phyloP scores from a whole-genome alignment of 768 basidiomycete genomes.

The Lanmaoa pseudosensibilis region DNA sequence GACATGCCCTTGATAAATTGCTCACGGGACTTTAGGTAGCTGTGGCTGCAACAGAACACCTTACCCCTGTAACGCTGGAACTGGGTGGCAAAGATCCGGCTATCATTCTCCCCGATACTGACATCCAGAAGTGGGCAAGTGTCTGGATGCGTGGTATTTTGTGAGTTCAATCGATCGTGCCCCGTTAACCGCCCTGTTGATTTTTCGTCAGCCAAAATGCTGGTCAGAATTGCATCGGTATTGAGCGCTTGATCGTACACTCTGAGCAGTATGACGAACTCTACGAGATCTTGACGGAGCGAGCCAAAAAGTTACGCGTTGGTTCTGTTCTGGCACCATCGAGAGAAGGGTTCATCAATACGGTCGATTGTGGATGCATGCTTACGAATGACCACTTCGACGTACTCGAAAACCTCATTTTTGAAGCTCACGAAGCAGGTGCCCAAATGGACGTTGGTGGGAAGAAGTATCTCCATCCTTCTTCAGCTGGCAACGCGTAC shows the following conservation, averaged over 20 bases:
- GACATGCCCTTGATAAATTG: background rate
- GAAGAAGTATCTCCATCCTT: slow-evolving; percentile 58
- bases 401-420: slow-evolving; percentile 65
- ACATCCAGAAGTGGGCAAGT: slow-evolving; percentile 76
- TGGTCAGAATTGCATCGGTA: slow-evolving; percentile 97
- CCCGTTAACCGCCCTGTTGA: background rate
- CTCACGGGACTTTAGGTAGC: slow-evolving; percentile 59
- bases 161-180: slow-evolving; percentile 49
- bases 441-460: slow-evolving; percentile 68
- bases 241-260: slow-evolving; percentile 91
- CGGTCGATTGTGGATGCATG: slow-evolving; percentile 87
- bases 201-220: slow-evolving; percentile 70
- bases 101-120: slow-evolving; percentile 82
- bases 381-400: slow-evolving; percentile 73
- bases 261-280: slow-evolving; percentile 73
- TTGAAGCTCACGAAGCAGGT: slow-evolving; percentile 66
- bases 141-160: slow-evolving; percentile 90
- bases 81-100: slow-evolving; percentile 95
- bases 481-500: slow-evolving; percentile 72
- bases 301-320: slow-evolving; percentile 66
- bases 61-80: slow-evolving; percentile 92
- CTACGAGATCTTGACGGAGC: slow-evolving; percentile 60
- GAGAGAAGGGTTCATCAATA: slow-evolving; percentile 66
- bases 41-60: slow-evolving; percentile 75
- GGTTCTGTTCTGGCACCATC: slow-evolving; percentile 71